phyloP scores from a whole-genome alignment of 148 eudicot genomes.

The Fagopyrum esculentum region DNA sequence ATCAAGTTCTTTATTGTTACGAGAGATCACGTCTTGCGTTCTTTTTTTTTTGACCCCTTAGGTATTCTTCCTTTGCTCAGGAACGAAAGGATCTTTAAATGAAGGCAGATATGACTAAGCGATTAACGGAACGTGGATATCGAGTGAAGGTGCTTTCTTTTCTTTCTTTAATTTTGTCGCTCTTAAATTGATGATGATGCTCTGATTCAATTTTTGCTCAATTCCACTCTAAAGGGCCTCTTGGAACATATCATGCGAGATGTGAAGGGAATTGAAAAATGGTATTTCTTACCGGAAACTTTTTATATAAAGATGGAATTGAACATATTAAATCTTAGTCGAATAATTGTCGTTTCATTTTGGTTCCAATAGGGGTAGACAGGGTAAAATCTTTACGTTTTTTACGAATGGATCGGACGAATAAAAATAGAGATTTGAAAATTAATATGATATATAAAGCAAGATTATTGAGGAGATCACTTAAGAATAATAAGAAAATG shows the following conservation, averaged over 20 bases:
- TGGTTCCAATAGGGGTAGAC: background rate
- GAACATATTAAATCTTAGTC: background rate
- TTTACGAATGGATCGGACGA: background rate
- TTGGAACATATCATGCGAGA: too few relatives aligned
- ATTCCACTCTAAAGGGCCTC: background rate
- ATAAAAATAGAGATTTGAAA: background rate
- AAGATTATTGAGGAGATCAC: background rate
- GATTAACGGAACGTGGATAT: conserved; percentile 71
- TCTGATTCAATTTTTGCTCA: background rate
- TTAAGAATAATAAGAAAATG: background rate
- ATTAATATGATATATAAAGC: too few relatives aligned
- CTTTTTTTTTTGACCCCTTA: background rate
- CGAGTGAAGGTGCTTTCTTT: conserved; percentile 65
- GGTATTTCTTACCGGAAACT: too few relatives aligned
- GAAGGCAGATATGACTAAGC: conserved; percentile 57
- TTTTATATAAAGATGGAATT: too few relatives aligned
- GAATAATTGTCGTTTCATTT: background rate
- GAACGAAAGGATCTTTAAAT: conserved; percentile 63
- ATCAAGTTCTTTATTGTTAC: background rate
- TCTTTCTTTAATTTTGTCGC: background rate
- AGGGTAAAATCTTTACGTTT: background rate
- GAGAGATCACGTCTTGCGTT: background rate
- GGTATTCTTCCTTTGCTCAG: conserved; percentile 30
- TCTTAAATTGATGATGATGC: background rate
- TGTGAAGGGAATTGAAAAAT: too few relatives aligned